A percentile compares a stretch with the other conserved stretches of the same genome.
Evolutionary conservation across 352 stramenopile species (phyloP).

Genomic region (Phytophthora pistaciae): DNA sequence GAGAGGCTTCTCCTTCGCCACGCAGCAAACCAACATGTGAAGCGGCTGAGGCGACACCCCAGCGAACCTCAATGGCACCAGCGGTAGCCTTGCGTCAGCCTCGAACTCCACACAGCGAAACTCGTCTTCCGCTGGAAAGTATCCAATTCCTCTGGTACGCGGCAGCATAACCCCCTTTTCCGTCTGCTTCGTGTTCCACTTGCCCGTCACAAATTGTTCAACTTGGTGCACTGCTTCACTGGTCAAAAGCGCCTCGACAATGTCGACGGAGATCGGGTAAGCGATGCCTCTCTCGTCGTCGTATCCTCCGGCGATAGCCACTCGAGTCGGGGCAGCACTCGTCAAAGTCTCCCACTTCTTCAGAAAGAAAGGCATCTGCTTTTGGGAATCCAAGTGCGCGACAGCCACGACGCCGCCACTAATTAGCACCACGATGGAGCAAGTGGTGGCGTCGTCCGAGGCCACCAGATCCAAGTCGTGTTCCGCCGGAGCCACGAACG

Average conservation of each 20-base stretch:
- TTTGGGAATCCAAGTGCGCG: conserved; percentile 25
- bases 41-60: conserved; percentile 25
- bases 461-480: conserved; percentile 31
- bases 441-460: conserved; percentile 43
- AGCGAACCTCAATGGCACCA: conserved; percentile 30
- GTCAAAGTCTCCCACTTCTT: conserved; percentile 33
- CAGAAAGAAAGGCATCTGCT: conserved; percentile 39
- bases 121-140: conserved; percentile 30
- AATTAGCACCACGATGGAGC: conserved; percentile 35
- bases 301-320: conserved; percentile 33
- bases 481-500: conserved; percentile 21
- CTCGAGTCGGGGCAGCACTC: conserved; percentile 6
- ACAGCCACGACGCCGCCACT: conserved; percentile 19
- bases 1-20: conserved; percentile 23
- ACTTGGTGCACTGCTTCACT: conserved; percentile 23
- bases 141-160: conserved; percentile 33
- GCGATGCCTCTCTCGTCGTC: conserved; percentile 33
- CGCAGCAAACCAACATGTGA: conserved; percentile 31
- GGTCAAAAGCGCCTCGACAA: conserved; percentile 21
- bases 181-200: conserved; percentile 28
- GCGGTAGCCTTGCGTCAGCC: conserved; percentile 21
- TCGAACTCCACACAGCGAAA: conserved; percentile 34
- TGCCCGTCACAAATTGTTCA: conserved; percentile 28
- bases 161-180: conserved; percentile 16
- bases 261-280: conserved; percentile 29